Evolutionary conservation across 345 rosid species (phyloP), one percentile per base, ranked within the genome.

Genomic region (Salix dunnii): DNA sequence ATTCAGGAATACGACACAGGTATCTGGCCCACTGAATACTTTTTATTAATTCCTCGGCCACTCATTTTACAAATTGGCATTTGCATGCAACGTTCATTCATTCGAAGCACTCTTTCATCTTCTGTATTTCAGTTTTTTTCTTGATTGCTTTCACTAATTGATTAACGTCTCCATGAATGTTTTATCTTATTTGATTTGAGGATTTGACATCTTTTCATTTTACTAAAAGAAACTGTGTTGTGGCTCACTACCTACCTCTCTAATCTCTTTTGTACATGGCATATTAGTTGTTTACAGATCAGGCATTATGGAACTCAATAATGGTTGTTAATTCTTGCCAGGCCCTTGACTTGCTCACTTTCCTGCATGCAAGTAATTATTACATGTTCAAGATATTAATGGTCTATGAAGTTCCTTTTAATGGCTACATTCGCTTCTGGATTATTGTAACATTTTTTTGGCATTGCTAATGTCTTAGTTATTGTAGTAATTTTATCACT

Each of bases 1-100:
- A 96, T 84, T 96, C 99, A 30, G 99, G 99, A 81, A 94, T 96
- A 74, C 88, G 98, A 28, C 99, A 96, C 88, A 93, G 99, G 99
- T 96, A 81, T 35, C 23, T 61, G 14, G 40, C 75, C 77, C 68
- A 53, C 18, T 61, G 0, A 35, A 51, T 38, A 31, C 58, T 67
- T 58, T 20, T 42, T 33, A n/a, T 38, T 61, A 43, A 66, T 66
- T 68, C 60, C n/a, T 69, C 30, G 28, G 43, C 16, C 63, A 30
- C 66, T 72, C 53, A 53, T 38, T 51, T 12, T 2, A 58, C 40
- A 60, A 17, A 25, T 76, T 21, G 67, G n/a, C 42, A 14, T 40
- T 77, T 18, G 5, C 10, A 40, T 28, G 4, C 70, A 18, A 63
- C 33, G 66, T 71, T 11, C 61, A 31, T 20, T 30, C 46, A 9